Conservation (phyloP, 1,139 yeast species). For the Yamadazyma dushanensis region DNA sequence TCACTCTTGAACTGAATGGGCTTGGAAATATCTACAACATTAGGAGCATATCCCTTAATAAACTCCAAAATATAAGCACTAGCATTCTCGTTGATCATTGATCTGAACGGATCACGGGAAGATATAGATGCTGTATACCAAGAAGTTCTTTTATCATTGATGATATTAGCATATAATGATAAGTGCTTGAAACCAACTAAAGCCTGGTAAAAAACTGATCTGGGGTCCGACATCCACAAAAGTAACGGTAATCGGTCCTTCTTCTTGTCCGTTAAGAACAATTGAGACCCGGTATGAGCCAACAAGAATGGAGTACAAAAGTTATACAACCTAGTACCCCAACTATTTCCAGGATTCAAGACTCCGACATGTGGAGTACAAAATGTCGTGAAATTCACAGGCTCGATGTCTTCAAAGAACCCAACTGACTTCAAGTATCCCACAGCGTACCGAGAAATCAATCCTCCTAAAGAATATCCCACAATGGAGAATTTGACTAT, state of each 20-base stretch:
- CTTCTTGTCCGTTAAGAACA: constrained; percentile 57
- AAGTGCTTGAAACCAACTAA: constrained; percentile 51
- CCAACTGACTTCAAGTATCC: constrained; percentile 63
- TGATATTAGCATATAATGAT: constrained; percentile 68
- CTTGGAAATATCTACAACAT: constrained; percentile 47
- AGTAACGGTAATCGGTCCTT: constrained; percentile 49
- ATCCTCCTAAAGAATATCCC: constrained; percentile 85
- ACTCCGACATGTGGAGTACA: constrained; percentile 86
- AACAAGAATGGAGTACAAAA: constrained; percentile 58
- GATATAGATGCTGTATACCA: constrained; percentile 83
- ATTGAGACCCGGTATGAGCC: constrained; percentile 71
- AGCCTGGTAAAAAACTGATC: constrained; percentile 59
- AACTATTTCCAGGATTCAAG: constrained; percentile 56
- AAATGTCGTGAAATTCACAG: constrained; percentile 69
- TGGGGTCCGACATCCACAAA: constrained; percentile 62
- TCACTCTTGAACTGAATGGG: constrained; percentile 23
- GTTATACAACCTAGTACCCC: constrained; percentile 53
- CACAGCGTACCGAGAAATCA: constrained; percentile 72
- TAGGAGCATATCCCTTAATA: constrained; percentile 52
- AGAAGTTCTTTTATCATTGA: constrained; percentile 76
- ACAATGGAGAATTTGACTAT: constrained; percentile 64
- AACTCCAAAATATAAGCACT: constrained; percentile 45
- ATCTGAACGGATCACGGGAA: constrained; percentile 58
- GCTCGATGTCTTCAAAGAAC: constrained; percentile 48
- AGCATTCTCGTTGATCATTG: constrained; percentile 38